These are phyloP conservation scores for Podospora bellae-mahoneyi DNA, from an alignment of 495 filamentous ascomycete species.

Conservation along the genomic window DNA sequence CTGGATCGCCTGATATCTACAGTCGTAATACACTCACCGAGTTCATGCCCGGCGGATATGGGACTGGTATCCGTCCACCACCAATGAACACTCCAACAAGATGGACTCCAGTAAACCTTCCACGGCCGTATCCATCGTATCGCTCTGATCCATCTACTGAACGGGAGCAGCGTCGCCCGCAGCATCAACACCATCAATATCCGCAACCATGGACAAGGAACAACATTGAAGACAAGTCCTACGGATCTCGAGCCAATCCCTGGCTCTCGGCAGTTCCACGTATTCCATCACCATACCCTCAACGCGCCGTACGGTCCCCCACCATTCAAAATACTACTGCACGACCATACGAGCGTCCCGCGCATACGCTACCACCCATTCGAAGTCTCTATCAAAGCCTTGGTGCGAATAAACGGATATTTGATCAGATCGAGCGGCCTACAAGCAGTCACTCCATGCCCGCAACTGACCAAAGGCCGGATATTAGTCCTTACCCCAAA, in stretches of 20 bases:
- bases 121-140: background rate
- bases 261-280: constrained; percentile 5
- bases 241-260: background rate
- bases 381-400: background rate
- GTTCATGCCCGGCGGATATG: background rate
- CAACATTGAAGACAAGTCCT: background rate
- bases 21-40: background rate
- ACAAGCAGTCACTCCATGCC: background rate
- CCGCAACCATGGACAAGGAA: background rate
- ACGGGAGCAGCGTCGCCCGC: background rate
- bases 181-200: background rate
- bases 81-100: background rate
- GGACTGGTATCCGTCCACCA: background rate
- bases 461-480: background rate
- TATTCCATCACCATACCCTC: background rate
- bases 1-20: constrained; percentile 16
- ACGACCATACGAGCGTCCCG: background rate
- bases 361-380: background rate
- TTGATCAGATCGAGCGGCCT: background rate
- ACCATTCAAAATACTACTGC: background rate
- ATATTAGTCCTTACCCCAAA: background rate
- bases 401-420: background rate
- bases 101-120: constrained; percentile 22
- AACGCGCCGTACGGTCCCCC: background rate
- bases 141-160: background rate